Base-by-base conservation (phyloP, 169 alveolate genomes). In the Cryptosporidium canis region DNA sequence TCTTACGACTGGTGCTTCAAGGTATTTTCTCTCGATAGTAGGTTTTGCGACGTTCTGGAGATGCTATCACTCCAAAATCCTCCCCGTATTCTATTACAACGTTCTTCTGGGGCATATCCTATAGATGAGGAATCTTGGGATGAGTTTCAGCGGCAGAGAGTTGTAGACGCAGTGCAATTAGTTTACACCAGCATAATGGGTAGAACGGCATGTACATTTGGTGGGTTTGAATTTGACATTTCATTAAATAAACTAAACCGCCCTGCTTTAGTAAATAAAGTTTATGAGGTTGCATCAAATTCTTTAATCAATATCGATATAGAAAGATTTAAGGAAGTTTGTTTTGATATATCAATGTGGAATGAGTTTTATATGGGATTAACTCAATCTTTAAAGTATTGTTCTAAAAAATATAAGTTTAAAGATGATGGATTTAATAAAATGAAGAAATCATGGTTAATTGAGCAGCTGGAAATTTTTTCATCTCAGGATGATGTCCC, bases 111-210 rank as follows among this genome's bases (percentile, higher is more conserved):
- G 2, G 87, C 87, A 33, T 77, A 77, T 24, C 87, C 87, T 56
- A 77, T 77, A 37, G 87, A 77, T 56, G 87, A 77, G 44, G 87
- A 77, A 58, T 77, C 87, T 58, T 77, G 87, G 87, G 87, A 77
- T 77, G 87, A 77, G 35, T 77, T 77, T 39, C 87, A 77, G 39
- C 55, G 87, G 37, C 87, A 77, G 44, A 77, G 87, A 63, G 37
- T 77, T 29, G 48, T 45, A 11, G 87, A 77, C 61, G 87, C 87
- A 27, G 44, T 77, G 12, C 87, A 77, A 29, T 7, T 77, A 35
- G 68, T 77, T 33, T 61, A 41, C 39, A 77, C 87, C 14, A 58
- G 31, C 37, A 39, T 77, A n/a, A 39, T 77, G 7, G 87, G 87
- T 11, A 77, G 71, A 31, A 31, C 45, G 35, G 70, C 87, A 37